Percentiles rank a stretch among this genome's conserved stretches.
These are phyloP conservation scores for Myochromella boudieri DNA, from an alignment of 768 basidiomycete species.

Conservation along the genomic window DNA sequence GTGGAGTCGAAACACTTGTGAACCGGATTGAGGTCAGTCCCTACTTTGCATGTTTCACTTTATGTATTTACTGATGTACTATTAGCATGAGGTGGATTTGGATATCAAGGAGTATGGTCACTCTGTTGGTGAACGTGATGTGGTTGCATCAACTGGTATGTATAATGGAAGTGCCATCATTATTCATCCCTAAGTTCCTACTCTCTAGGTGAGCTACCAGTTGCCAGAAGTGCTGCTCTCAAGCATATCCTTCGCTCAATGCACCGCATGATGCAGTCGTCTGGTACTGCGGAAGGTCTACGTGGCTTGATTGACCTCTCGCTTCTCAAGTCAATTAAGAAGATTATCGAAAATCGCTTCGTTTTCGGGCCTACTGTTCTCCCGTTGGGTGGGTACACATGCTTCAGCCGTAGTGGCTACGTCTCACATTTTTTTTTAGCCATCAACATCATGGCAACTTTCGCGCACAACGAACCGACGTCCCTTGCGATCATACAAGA, in stretches of 20 bases:
- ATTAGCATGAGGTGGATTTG: conserved; percentile 65
- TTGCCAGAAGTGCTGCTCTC: conserved; percentile 75
- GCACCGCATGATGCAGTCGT: conserved; percentile 96
- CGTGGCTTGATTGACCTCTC: conserved; percentile 92
- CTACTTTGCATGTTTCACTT: not conserved
- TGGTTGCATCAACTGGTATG: conserved; percentile 55
- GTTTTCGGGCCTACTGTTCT: conserved; percentile 88
- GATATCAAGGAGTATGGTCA: conserved; percentile 58
- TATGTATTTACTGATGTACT: not conserved
- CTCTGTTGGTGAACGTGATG: conserved; percentile 41
- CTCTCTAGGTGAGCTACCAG: conserved; percentile 64
- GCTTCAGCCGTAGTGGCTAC: not conserved
- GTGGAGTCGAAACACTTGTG: conserved; percentile 84
- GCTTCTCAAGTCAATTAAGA: conserved; percentile 81
- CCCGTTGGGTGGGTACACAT: conserved; percentile 63
- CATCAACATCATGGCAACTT: conserved; percentile 94
- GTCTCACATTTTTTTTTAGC: conserved; percentile 41
- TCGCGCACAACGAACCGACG: conserved; percentile 98
- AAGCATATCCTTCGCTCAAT: conserved; percentile 90
- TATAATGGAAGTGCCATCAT: conserved; percentile 6
- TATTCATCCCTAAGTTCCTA: not conserved
- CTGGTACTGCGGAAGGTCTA: conserved; percentile 91
- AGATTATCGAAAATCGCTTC: conserved; percentile 78
- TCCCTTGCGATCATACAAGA: conserved; percentile 93
- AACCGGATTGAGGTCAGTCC: conserved; percentile 78